A percentile compares a stretch with the other conserved stretches of the same genome.
These are phyloP conservation scores for Coemansia sp. DNA, from an alignment of 192 early-diverging fungal genomes.

Conservation along the genomic window DNA sequence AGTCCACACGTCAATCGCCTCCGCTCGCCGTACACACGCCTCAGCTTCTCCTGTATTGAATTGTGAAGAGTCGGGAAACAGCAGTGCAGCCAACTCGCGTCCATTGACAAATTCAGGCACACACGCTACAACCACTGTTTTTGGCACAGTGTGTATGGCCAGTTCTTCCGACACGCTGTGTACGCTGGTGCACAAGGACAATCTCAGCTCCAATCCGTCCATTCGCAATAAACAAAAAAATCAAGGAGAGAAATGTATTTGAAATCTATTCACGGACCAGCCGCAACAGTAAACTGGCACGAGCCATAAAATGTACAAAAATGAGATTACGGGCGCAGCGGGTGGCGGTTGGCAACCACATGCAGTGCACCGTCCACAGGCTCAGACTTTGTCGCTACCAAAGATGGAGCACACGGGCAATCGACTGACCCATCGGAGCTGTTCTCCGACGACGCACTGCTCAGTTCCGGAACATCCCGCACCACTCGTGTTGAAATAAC, in stretches of 20 bases:
- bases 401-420: neutral
- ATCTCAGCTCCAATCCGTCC: constrained; percentile 10
- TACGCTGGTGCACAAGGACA: constrained; percentile 13
- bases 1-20: constrained; percentile 30
- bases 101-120: constrained; percentile 32
- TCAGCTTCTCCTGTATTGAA: neutral
- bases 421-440: neutral
- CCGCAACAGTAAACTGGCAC: neutral
- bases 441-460: constrained; percentile 5
- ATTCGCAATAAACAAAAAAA: neutral
- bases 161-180: constrained; percentile 7
- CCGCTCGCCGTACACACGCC: constrained; percentile 23
- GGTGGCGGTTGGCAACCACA: neutral
- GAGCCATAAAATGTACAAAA: constrained; percentile 1
- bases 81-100: constrained; percentile 8
- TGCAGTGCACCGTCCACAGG: neutral
- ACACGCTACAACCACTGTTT: constrained; percentile 1
- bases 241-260: neutral
- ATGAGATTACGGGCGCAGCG: neutral
- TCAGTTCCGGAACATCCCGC: neutral
- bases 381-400: neutral
- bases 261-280: neutral
- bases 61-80: neutral
- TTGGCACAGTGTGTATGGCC: constrained; percentile 8
- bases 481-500: neutral